These are phyloP conservation scores for Pleoardoris graminearum DNA, from an alignment of 2,329 filamentous ascomycete species.

Conservation along the genomic window DNA sequence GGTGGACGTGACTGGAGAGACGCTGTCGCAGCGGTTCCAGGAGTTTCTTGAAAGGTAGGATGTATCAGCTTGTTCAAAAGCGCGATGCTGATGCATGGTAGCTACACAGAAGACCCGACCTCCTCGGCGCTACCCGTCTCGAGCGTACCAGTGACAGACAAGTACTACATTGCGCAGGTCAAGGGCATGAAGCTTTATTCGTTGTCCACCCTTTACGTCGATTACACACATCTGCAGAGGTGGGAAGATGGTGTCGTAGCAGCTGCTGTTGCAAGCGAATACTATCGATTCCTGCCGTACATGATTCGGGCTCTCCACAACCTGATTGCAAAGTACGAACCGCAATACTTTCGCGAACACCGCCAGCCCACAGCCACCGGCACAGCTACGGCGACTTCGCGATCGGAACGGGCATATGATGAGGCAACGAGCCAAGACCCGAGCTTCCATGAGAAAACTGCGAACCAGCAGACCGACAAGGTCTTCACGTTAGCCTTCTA, in stretches of 20 bases:
- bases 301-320: slow-evolving; percentile 87
- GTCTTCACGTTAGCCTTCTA: slow-evolving; percentile 92
- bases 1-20: slow-evolving; percentile 74
- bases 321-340: slow-evolving; percentile 91
- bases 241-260: slow-evolving; percentile 80
- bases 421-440: slow-evolving; percentile 63
- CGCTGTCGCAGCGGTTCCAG: slow-evolving; percentile 76
- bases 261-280: slow-evolving; percentile 83
- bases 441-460: slow-evolving; percentile 69
- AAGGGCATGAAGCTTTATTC: slow-evolving; percentile 73
- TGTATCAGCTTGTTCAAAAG: neutral
- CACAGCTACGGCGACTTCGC: slow-evolving; percentile 70
- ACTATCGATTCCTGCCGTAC: slow-evolving; percentile 94
- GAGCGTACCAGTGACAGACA: slow-evolving; percentile 73
- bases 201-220: slow-evolving; percentile 84
- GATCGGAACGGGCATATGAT: slow-evolving; percentile 39
- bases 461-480: slow-evolving; percentile 95
- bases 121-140: slow-evolving; percentile 67
- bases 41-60: slow-evolving; percentile 75
- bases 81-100: slow-evolving; percentile 24
- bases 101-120: slow-evolving; percentile 69
- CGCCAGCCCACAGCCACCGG: slow-evolving; percentile 77
- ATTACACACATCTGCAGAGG: slow-evolving; percentile 79
- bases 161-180: slow-evolving; percentile 84
- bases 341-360: slow-evolving; percentile 91